Conservation (phyloP, 257 asterid genomes). For the Solanum clarkiae region DNA sequence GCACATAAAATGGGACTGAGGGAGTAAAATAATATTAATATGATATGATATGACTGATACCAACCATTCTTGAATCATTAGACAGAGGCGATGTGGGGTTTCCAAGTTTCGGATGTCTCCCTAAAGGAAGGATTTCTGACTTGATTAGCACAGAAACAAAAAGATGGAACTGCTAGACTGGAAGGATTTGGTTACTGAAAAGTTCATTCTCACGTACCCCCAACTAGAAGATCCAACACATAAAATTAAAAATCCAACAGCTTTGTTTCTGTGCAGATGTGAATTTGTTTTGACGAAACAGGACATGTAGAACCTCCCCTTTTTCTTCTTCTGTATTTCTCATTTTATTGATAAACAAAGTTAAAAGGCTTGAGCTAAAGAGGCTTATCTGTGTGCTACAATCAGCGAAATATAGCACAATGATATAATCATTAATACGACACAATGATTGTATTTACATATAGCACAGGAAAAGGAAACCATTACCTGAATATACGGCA, state of each 20-base stretch:
- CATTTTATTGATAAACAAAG: neutral
- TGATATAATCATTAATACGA: neutral
- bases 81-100: neutral
- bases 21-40: too few relatives aligned
- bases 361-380: neutral
- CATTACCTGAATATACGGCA: slow-evolving; percentile 71
- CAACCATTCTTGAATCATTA: neutral
- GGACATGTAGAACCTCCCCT: neutral
- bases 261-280: neutral
- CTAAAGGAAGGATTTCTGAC: neutral
- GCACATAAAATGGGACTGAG: too few relatives aligned
- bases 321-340: neutral
- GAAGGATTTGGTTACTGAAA: neutral
- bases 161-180: neutral
- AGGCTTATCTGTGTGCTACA: neutral
- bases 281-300: neutral
- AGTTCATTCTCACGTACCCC: neutral
- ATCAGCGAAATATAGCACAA: neutral
- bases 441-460: neutral
- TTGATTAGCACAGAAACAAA: neutral
- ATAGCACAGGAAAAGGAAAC: slow-evolving; percentile 4
- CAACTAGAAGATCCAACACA: neutral
- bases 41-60: neutral
- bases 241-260: neutral
- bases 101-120: neutral